phyloP scores from a whole-genome alignment of 257 asterid genomes.

The Coffea canephora region DNA sequence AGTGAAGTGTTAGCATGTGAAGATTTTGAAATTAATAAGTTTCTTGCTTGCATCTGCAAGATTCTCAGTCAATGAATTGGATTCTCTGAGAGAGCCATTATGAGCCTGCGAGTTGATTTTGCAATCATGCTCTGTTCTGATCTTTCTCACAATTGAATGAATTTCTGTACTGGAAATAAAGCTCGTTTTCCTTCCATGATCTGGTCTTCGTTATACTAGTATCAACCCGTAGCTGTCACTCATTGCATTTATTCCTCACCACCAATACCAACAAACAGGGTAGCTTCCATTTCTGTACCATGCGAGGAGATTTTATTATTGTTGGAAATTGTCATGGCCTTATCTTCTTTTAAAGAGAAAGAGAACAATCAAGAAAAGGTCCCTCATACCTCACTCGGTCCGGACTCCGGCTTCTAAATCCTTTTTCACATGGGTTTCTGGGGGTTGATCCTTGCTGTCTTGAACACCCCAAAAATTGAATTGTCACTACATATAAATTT shows the following conservation, averaged over 20 bases:
- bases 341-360: neutral
- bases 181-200: neutral
- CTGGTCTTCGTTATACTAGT: neutral
- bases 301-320: slow-evolving; percentile 15
- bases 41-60: neutral
- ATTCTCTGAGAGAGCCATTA: neutral
- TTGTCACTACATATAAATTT: too few species aligned
- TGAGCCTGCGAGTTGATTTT: neutral
- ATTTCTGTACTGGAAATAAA: neutral
- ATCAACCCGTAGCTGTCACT: neutral
- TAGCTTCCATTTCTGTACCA: slow-evolving; percentile 14
- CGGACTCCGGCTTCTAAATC: neutral
- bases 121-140: neutral
- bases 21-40: neutral
- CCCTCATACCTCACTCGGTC: neutral
- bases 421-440: neutral
- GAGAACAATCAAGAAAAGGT: neutral
- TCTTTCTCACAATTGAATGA: neutral
- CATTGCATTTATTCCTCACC: slow-evolving; percentile 2
- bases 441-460: neutral
- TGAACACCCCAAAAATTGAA: neutral
- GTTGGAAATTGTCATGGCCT: slow-evolving; percentile 8
- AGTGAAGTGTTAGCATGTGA: neutral
- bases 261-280: neutral
- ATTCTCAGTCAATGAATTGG: neutral